phyloP scores from a whole-genome alignment of 352 stramenopile species.

The Phytophthora crassamura region DNA sequence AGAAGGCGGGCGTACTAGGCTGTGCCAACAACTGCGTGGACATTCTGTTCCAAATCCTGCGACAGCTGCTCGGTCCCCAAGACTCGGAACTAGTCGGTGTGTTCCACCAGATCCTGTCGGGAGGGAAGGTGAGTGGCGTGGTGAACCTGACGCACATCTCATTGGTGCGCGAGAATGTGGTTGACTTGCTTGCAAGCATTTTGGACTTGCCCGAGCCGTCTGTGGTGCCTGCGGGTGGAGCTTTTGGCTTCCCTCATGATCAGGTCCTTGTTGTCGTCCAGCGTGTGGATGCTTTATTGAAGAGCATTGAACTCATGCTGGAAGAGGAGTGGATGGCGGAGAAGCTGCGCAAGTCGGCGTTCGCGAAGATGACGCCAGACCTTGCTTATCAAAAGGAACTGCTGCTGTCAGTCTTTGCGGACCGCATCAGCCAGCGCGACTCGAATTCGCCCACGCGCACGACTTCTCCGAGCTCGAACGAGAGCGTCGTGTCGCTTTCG shows the following conservation, averaged over 20 bases:
- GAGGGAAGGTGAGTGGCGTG: conserved; percentile 51
- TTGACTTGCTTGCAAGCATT: conserved; percentile 85
- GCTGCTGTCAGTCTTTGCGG: conserved; percentile 75
- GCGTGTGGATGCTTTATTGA: conserved; percentile 76
- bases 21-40: conserved; percentile 84
- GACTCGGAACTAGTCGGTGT: conserved; percentile 69
- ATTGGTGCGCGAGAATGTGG: conserved; percentile 83
- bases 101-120: conserved; percentile 72
- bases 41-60: conserved; percentile 84
- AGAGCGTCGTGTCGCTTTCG: conserved; percentile 79
- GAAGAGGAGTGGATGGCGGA: conserved; percentile 90
- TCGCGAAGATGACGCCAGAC: conserved; percentile 79
- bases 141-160: conserved; percentile 81
- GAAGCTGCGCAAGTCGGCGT: conserved; percentile 80
- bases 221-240: conserved; percentile 56
- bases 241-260: conserved; percentile 73
- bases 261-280: conserved; percentile 82
- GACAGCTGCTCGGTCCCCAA: conserved; percentile 75
- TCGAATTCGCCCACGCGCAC: conserved; percentile 47
- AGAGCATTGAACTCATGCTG: conserved; percentile 87
- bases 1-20: conserved; percentile 74
- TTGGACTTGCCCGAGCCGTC: conserved; percentile 83
- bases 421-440: conserved; percentile 67
- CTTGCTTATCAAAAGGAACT: conserved; percentile 84
- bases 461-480: conserved; percentile 76